Conservation (phyloP, 257 asterid species). For the Lithospermum erythrorhizon region DNA sequence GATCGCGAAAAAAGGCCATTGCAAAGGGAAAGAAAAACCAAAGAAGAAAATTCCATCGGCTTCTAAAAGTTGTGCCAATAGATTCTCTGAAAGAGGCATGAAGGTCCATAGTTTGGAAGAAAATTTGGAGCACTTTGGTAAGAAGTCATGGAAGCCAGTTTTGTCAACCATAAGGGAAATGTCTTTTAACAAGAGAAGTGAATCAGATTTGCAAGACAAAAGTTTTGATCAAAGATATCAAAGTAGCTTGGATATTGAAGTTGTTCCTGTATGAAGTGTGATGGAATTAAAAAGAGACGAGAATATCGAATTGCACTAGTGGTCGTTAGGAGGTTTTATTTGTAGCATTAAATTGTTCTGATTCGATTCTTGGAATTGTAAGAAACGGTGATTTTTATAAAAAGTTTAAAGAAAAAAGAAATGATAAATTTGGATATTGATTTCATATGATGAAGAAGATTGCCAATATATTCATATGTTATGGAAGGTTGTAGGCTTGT, state of each 20-base stretch:
- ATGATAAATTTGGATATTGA: no score
- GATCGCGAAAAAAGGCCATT: conserved; percentile 18
- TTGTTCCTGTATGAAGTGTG: neutral
- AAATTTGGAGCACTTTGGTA: neutral
- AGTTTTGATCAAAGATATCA: neutral
- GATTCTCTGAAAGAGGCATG: conserved; percentile 1
- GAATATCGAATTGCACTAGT: neutral
- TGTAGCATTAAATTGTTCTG: no score
- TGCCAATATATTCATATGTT: neutral
- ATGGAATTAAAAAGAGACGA: neutral
- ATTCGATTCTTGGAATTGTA: no score
- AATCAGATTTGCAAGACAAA: conserved; percentile 35
- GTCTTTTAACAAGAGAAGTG: conserved; percentile 38
- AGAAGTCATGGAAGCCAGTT: conserved; percentile 45
- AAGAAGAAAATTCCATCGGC: conserved; percentile 2
- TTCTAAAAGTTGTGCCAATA: conserved; percentile 6
- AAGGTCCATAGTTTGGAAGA: neutral
- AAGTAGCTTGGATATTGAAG: neutral
- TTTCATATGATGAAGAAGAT: neutral
- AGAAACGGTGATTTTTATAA: no score
- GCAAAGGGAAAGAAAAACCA: conserved; percentile 3
- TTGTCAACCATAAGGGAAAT: conserved; percentile 41
- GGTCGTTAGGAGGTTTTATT: neutral
- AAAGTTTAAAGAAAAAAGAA: no score
- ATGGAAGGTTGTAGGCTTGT: neutral